Conservation (phyloP, 2,329 filamentous ascomycete genomes). For the Thelonectria blattea region DNA sequence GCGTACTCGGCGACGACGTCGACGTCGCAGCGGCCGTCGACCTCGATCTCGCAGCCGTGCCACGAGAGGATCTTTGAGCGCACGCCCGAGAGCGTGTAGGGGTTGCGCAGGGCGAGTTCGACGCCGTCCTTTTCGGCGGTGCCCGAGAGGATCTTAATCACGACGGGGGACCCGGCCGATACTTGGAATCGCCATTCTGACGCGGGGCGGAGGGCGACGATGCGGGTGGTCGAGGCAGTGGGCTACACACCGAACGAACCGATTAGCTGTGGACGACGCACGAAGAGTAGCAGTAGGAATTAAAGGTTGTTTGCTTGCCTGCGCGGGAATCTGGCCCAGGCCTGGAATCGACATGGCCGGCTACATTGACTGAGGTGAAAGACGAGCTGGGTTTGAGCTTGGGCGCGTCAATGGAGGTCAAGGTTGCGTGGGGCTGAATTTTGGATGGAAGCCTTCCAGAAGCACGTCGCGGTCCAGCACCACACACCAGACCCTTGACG, state of each 20-base stretch:
- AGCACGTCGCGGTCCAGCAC: constrained; percentile 15
- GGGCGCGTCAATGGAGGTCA: constrained; percentile 9
- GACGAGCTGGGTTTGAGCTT: constrained; percentile 19
- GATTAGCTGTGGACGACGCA: constrained; percentile 26
- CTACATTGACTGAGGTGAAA: constrained; percentile 41
- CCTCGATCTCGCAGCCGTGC: constrained; percentile 86
- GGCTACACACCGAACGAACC: constrained; percentile 35
- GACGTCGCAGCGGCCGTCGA: constrained; percentile 65
- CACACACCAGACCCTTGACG: too few species aligned
- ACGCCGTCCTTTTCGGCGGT: constrained; percentile 94
- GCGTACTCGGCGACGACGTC: constrained; percentile 66
- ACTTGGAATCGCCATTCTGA: constrained; percentile 84
- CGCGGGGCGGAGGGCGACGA: constrained; percentile 62
- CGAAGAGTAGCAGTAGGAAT: background rate
- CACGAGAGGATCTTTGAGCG: constrained; percentile 92
- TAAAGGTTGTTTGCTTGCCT: constrained; percentile 50
- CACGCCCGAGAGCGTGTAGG: constrained; percentile 80
- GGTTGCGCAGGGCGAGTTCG: constrained; percentile 81
- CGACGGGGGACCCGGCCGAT: constrained; percentile 52
- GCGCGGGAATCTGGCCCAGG: constrained; percentile 69
- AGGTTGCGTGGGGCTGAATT: constrained; percentile 30
- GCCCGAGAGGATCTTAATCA: constrained; percentile 72
- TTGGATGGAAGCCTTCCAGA: constrained; percentile 39
- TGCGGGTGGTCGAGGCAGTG: constrained; percentile 50
- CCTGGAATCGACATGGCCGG: constrained; percentile 74